Base-by-base conservation (phyloP, 805 yeast species). In the Cyberlindnera saturnus region DNA sequence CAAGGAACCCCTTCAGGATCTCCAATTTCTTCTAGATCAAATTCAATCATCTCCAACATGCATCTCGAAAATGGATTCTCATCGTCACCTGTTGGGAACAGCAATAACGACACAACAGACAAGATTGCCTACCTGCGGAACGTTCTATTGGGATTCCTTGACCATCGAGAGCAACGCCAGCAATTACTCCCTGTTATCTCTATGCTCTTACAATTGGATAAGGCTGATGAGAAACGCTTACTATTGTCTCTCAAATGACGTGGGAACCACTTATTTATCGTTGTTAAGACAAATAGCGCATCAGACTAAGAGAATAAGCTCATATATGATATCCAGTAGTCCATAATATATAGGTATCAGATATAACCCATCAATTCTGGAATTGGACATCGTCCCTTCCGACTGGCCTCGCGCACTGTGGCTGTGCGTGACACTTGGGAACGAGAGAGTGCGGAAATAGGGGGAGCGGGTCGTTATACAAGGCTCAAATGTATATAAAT, bases 81-180 rank as follows among this genome's bases (percentile, higher is more conserved):
- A 6, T 13, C 39, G 10, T 23, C 40, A 29, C 33, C 16, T 30
- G 23, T n/a, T 18, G 33, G 29, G 11, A 19, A 38, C 39, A 14
- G 41, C 28, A 10, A 23, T 32, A 17, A 37, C 38, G 36, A 23
- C 18, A 18, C 36, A 14, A 14, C 51, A 4, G 64, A 60, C n/a
- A 83, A 79, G 53, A 70, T 82, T 17, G 86, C 95, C 11, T 91
- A 91, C 59, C 72, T 89, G 40, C 86, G 86, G 61, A 93, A 93
- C 59, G 96, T 91, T 3, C 63, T 91, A n/a, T 66, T 91, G 3
- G 97, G 97, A 2, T 93, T 85, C 60, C 64, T 93, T 42, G 96
- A 90, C 57, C 96, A 86, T 59, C 85, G 76, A 56, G 99, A 91
- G n/a, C 97, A 90, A 63, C 73, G 98, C 46, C 79, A 73, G 26